Conservation (phyloP, 2,329 filamentous ascomycete genomes). For the Cryphonectria naterciae region DNA sequence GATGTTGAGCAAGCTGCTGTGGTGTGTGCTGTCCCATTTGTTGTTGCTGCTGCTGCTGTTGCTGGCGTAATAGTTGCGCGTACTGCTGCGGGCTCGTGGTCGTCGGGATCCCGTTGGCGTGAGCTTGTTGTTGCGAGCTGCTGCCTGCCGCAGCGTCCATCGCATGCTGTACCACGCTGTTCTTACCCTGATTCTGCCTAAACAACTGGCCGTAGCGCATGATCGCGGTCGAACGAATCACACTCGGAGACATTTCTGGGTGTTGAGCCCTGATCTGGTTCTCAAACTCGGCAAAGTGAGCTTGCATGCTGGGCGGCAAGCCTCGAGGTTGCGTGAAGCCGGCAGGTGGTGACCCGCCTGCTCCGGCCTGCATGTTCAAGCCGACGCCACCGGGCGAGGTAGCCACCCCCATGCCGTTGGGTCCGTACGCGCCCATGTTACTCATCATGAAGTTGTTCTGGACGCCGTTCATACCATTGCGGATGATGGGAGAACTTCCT, state of each 20-base stretch:
- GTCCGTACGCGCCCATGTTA: slow-evolving; percentile 52
- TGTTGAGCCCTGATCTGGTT: slow-evolving; percentile 55
- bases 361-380: slow-evolving; percentile 51
- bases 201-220: slow-evolving; percentile 45
- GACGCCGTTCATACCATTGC: slow-evolving; percentile 44
- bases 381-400: slow-evolving; percentile 48
- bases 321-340: slow-evolving; percentile 39
- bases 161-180: slow-evolving; percentile 48
- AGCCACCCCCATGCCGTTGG: slow-evolving; percentile 48
- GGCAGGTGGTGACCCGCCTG: slow-evolving; percentile 48
- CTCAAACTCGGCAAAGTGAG: slow-evolving; percentile 57
- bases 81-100: slow-evolving; percentile 62
- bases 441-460: slow-evolving; percentile 59
- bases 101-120: slow-evolving; percentile 52
- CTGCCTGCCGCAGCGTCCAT: slow-evolving; percentile 61
- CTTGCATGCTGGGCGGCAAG: slow-evolving; percentile 51
- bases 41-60: slow-evolving; percentile 56
- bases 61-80: slow-evolving; percentile 60
- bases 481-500: slow-evolving; percentile 31
- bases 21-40: slow-evolving; percentile 25
- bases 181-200: slow-evolving; percentile 49
- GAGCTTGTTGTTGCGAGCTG: slow-evolving; percentile 51
- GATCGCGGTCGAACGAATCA: slow-evolving; percentile 55
- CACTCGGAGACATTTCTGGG: slow-evolving; percentile 54
- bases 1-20: slow-evolving; percentile 5